Evolutionary conservation across 148 eudicot species (phyloP).

Genomic region (Diospyros lotus): DNA sequence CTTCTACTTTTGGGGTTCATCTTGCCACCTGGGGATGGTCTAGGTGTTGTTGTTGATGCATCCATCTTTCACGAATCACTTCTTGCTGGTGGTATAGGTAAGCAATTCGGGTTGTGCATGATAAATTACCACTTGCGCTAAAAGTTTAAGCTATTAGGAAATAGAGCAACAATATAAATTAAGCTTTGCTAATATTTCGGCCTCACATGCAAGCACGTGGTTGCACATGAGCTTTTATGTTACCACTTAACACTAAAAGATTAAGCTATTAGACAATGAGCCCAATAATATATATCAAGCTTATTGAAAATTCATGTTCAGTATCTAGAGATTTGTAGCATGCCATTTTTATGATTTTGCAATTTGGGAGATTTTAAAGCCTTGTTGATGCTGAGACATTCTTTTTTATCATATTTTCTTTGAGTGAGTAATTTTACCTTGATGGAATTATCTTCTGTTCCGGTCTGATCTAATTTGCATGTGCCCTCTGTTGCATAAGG

Average conservation of each 20-base stretch:
- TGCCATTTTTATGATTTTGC: neutral
- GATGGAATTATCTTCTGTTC: neutral
- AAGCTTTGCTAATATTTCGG: too few relatives aligned
- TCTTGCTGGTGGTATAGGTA: constrained; percentile 92
- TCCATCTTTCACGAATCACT: constrained; percentile 95
- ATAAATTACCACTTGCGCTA: too few relatives aligned
- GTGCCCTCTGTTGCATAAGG: constrained; percentile 1
- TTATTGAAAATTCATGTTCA: neutral
- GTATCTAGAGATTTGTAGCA: neutral
- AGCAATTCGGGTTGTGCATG: constrained; percentile 11
- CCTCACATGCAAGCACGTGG: too few relatives aligned
- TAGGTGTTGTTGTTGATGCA: constrained; percentile 80
- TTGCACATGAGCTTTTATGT: too few relatives aligned
- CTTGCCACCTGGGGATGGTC: constrained; percentile 83
- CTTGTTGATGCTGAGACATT: neutral
- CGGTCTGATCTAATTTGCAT: neutral
- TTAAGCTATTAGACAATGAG: too few relatives aligned
- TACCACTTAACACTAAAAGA: too few relatives aligned
- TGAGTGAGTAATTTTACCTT: neutral
- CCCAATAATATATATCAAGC: too few relatives aligned
- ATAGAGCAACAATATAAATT: too few relatives aligned
- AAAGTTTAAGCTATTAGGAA: too few relatives aligned
- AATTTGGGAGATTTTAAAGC: neutral
- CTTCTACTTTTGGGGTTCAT: constrained; percentile 79
- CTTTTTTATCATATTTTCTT: neutral